Conservation (phyloP, 2,329 filamentous ascomycete genomes). For the Chaetothyriales sp. region DNA sequence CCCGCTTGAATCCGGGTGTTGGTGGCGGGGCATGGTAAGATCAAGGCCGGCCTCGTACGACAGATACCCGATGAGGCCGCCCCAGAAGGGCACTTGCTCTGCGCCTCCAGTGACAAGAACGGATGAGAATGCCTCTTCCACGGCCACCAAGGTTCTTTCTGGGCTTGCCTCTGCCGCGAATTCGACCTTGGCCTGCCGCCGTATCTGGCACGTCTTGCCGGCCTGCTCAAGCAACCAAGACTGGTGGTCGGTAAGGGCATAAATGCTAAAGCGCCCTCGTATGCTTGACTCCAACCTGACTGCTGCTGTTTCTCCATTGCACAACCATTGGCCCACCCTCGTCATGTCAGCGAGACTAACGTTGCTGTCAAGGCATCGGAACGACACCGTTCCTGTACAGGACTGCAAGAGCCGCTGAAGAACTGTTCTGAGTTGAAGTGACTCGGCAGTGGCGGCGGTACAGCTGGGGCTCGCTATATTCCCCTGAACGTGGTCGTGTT, state of each 20-base stretch:
- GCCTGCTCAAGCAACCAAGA: constrained; percentile 38
- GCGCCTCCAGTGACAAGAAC: constrained; percentile 20
- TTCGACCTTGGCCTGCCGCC: neutral
- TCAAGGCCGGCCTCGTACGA: constrained; percentile 61
- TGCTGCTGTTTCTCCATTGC: neutral
- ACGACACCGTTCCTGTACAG: neutral
- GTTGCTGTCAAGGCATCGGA: constrained; percentile 10
- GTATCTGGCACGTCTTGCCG: neutral
- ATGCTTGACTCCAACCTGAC: constrained; percentile 19
- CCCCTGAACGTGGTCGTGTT: neutral
- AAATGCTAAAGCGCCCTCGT: constrained; percentile 54
- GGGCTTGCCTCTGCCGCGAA: neutral
- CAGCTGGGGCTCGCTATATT: neutral
- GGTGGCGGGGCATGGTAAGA: constrained; percentile 34
- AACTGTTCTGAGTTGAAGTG: neutral
- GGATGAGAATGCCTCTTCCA: neutral
- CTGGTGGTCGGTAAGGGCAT: constrained; percentile 48
- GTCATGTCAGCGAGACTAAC: constrained; percentile 5
- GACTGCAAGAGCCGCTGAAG: neutral
- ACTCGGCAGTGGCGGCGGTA: neutral
- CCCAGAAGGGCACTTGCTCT: constrained; percentile 48
- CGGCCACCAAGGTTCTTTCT: constrained; percentile 1
- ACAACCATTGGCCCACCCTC: constrained; percentile 18
- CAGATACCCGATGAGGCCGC: constrained; percentile 70
- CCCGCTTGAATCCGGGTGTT: neutral